Evolutionary conservation across 2,329 filamentous ascomycete species (phyloP).

Genomic region (Penicillium psychrosexuale): DNA sequence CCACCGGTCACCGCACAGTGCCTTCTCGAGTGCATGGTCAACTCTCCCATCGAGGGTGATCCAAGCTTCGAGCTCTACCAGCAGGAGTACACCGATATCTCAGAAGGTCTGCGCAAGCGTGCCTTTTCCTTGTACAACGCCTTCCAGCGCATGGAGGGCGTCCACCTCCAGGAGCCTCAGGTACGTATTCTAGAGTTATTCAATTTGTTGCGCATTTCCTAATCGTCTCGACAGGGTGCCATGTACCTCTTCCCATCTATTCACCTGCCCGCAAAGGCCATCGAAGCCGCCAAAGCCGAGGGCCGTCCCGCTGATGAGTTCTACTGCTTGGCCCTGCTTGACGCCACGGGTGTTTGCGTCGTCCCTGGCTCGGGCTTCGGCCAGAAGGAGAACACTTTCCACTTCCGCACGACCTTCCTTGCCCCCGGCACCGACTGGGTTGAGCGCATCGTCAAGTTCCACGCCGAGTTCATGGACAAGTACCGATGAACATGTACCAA

Average conservation of each 20-base stretch:
- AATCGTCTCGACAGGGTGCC: constrained; percentile 59
- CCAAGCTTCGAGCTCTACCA: constrained; percentile 81
- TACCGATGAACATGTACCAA: constrained; percentile 42
- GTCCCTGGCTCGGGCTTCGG: constrained; percentile 92
- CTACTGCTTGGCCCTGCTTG: constrained; percentile 86
- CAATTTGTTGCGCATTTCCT: background rate
- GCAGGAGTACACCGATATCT: constrained; percentile 80
- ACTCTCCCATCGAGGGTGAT: constrained; percentile 80
- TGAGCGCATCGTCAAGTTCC: constrained; percentile 80
- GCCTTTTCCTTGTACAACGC: constrained; percentile 84
- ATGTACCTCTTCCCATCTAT: constrained; percentile 99
- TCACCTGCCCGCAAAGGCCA: constrained; percentile 69
- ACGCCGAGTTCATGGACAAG: constrained; percentile 85
- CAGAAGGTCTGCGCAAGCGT: constrained; percentile 70
- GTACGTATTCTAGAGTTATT: constrained; percentile 38
- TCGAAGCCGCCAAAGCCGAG: constrained; percentile 70
- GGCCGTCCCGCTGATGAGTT: constrained; percentile 81
- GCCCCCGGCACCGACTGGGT: constrained; percentile 97
- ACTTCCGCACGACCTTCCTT: constrained; percentile 96
- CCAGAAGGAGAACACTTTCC: constrained; percentile 83
- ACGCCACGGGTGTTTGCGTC: constrained; percentile 91
- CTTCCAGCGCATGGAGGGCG: constrained; percentile 92
- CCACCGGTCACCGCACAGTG: constrained; percentile 94
- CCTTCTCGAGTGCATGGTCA: constrained; percentile 95
- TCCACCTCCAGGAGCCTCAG: constrained; percentile 79